A percentile compares a stretch with the other conserved stretches of the same genome.
Evolutionary conservation across 73 alveolate species (phyloP).

Genomic region (Symbiodinium pilosum): DNA sequence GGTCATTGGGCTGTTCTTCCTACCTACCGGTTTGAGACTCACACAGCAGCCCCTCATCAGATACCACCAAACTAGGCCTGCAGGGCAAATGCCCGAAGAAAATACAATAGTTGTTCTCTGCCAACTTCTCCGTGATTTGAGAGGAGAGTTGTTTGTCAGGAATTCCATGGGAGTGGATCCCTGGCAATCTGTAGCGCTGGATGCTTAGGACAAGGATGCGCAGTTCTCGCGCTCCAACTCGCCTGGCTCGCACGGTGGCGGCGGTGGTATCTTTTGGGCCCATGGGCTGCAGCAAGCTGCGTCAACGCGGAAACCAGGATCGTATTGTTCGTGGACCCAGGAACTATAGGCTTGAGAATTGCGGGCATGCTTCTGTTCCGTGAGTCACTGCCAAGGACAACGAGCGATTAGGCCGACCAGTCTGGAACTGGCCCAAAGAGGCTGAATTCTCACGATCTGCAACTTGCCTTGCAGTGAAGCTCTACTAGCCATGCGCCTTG

Average conservation of each 20-base stretch:
- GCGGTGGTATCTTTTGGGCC: constrained; percentile 2
- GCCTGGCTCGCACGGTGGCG: neutral
- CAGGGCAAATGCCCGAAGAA: neutral
- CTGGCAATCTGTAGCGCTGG: neutral
- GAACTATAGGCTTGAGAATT: neutral
- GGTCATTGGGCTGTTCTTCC: no score
- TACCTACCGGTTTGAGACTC: no score
- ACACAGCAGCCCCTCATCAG: neutral
- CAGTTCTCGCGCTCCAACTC: neutral
- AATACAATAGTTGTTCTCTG: no score
- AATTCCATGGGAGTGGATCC: no score
- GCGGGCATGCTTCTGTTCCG: no score
- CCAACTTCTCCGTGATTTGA: no score
- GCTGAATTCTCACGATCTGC: constrained; percentile 33
- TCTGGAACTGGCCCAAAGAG: constrained; percentile 47
- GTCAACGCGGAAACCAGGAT: neutral
- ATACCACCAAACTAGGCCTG: neutral
- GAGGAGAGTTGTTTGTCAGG: no score
- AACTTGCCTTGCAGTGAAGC: neutral
- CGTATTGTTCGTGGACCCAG: neutral
- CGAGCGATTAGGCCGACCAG: constrained; percentile 20
- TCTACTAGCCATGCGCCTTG: no score
- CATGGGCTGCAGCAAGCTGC: neutral
- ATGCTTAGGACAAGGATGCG: neutral
- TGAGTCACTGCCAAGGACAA: neutral